Conservation (phyloP, 805 yeast species). For the Pichia manshurica region DNA sequence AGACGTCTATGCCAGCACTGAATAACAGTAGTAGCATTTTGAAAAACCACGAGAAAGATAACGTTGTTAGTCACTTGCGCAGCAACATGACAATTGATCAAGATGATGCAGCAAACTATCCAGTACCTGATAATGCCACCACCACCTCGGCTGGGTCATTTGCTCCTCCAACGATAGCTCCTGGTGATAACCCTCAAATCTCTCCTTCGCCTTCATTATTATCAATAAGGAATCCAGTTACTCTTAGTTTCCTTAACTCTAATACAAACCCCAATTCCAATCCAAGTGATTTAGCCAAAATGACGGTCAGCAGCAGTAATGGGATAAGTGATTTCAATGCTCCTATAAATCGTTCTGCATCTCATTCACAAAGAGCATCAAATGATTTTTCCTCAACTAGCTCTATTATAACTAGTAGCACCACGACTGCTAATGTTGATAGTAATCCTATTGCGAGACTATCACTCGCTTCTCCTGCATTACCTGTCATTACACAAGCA, state of each 20-base stretch:
- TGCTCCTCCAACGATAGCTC: not conserved
- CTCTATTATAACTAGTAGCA: conserved; percentile 4
- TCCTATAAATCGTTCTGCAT: conserved; percentile 4
- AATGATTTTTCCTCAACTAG: conserved; percentile 12
- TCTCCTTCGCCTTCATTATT: conserved; percentile 7
- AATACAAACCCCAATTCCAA: not conserved
- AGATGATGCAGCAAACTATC: not conserved
- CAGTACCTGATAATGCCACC: not conserved
- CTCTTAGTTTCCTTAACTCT: conserved; percentile 2
- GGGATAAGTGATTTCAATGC: not conserved
- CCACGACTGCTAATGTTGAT: conserved; percentile 11
- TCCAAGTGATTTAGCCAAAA: not conserved
- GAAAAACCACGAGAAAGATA: not conserved
- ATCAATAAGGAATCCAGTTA: conserved; percentile 5
- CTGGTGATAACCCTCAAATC: not conserved
- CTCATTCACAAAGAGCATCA: conserved; percentile 17
- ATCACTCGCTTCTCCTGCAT: conserved; percentile 30
- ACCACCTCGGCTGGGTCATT: not conserved
- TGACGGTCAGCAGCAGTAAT: not conserved
- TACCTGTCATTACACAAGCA: conserved; percentile 33
- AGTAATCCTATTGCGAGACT: conserved; percentile 27
- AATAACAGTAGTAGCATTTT: not conserved
- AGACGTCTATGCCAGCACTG: not conserved
- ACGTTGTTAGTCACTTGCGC: not conserved
- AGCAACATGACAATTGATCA: not conserved